Evolutionary conservation across 352 stramenopile genomes (phyloP).

Genomic region (Nothophytophthora sp.): DNA sequence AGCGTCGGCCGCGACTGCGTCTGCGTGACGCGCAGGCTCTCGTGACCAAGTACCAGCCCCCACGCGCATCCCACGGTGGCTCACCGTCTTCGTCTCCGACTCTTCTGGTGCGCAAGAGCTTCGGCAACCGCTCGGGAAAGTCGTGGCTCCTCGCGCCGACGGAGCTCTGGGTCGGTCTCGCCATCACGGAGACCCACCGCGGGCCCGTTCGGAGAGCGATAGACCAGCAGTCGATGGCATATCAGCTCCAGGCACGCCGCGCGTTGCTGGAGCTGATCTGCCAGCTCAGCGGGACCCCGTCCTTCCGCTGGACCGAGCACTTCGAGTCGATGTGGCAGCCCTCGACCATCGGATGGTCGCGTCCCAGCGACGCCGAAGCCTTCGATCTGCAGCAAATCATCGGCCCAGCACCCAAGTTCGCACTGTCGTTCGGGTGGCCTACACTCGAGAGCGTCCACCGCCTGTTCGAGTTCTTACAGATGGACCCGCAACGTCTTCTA

Average conservation of each 20-base stretch:
- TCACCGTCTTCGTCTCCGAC: not conserved
- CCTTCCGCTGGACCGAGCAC: constrained; percentile 9
- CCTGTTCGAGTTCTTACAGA: constrained; percentile 17
- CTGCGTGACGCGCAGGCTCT: constrained; percentile 5
- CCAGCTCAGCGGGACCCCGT: constrained; percentile 12
- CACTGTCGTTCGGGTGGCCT: constrained; percentile 8
- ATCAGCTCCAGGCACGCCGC: constrained; percentile 12
- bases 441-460: constrained; percentile 22
- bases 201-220: not conserved
- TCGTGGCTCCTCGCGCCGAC: constrained; percentile 13
- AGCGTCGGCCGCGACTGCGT: too few species aligned
- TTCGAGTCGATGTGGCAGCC: constrained; percentile 28
- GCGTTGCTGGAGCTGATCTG: constrained; percentile 20
- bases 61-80: not conserved
- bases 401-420: constrained; percentile 3
- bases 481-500: constrained; percentile 8
- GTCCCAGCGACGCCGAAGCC: constrained; percentile 7
- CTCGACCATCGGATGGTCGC: constrained; percentile 1
- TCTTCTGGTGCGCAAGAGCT: not conserved
- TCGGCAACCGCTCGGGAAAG: constrained; percentile 5
- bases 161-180: constrained; percentile 13
- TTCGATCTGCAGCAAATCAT: not conserved
- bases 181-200: constrained; percentile 3
- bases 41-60: constrained; percentile 18
- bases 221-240: not conserved